Evolutionary conservation across 2,329 filamentous ascomycete species (phyloP).

Genomic region (Scedosporium apiospermum): DNA sequence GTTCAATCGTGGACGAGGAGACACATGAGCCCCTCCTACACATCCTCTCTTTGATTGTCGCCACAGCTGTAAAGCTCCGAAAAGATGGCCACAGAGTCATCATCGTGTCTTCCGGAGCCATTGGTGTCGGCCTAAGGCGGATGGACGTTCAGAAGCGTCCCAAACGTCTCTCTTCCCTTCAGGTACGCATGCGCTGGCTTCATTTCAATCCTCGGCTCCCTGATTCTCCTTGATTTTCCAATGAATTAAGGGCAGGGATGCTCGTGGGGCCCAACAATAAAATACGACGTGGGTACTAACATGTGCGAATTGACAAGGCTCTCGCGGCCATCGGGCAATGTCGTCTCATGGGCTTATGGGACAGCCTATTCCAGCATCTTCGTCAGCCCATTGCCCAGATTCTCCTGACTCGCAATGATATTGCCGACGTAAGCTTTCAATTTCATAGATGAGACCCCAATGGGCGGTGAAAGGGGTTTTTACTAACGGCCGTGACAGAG

Average conservation of each 20-base stretch:
- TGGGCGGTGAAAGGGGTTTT: neutral
- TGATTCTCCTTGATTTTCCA: neutral
- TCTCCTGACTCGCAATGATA: conserved; percentile 87
- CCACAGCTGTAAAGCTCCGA: conserved; percentile 78
- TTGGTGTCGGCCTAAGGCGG: conserved; percentile 81
- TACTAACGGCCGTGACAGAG: conserved; percentile 38
- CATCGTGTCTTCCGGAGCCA: conserved; percentile 93
- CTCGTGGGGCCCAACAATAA: neutral
- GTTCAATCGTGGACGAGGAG: conserved; percentile 95
- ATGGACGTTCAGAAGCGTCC: conserved; percentile 85
- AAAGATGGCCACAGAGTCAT: conserved; percentile 91
- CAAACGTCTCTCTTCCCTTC: conserved; percentile 81
- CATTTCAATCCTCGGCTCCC: neutral
- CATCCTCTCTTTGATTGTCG: conserved; percentile 83
- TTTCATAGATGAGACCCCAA: neutral
- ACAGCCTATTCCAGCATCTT: conserved; percentile 80
- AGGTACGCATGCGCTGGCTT: conserved; percentile 37
- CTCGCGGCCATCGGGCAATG: conserved; percentile 95
- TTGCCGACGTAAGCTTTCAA: conserved; percentile 63
- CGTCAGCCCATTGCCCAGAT: conserved; percentile 91
- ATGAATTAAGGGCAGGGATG: neutral
- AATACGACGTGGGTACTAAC: neutral
- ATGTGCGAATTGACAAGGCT: conserved; percentile 38
- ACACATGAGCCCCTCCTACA: conserved; percentile 90
- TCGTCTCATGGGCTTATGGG: conserved; percentile 90